A percentile compares a stretch with the other conserved stretches of the same genome.
phyloP scores from a whole-genome alignment of 441 rosid species.

The Theobroma grandiflorum region DNA sequence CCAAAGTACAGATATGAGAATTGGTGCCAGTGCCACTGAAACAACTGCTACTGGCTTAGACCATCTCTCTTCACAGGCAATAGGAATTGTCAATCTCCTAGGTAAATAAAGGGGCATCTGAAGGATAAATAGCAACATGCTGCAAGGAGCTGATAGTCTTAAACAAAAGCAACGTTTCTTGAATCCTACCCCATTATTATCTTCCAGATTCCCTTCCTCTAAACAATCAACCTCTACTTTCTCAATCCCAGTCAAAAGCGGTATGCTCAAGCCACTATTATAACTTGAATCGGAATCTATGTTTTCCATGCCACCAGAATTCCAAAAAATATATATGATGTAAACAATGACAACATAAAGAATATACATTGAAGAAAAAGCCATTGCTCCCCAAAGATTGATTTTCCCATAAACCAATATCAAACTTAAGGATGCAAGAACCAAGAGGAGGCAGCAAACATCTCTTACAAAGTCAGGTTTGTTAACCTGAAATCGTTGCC shows the following conservation, averaged over 20 bases:
- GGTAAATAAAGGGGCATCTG: slow-evolving; percentile 77
- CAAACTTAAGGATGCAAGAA: slow-evolving; percentile 53
- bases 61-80: slow-evolving; percentile 69
- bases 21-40: slow-evolving; percentile 71
- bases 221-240: slow-evolving; percentile 33
- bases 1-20: slow-evolving; percentile 63
- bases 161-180: slow-evolving; percentile 33
- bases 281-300: slow-evolving; percentile 29
- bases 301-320: not conserved
- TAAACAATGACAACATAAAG: slow-evolving; percentile 71
- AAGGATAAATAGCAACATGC: slow-evolving; percentile 42
- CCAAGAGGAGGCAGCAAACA: slow-evolving; percentile 64
- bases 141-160: slow-evolving; percentile 40
- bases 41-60: slow-evolving; percentile 71
- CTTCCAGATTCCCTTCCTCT: slow-evolving; percentile 35
- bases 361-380: slow-evolving; percentile 61
- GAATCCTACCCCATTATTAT: slow-evolving; percentile 26
- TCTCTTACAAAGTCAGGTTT: slow-evolving; percentile 73
- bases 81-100: slow-evolving; percentile 85
- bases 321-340: slow-evolving; percentile 40
- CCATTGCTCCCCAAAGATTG: slow-evolving; percentile 64
- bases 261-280: slow-evolving; percentile 41
- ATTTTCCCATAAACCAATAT: slow-evolving; percentile 64
- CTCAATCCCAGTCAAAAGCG: slow-evolving; percentile 44
- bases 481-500: slow-evolving; percentile 48